Percentiles rank a stretch among this genome's conserved stretches.
These are phyloP conservation scores for Durotheca rogersii DNA, from an alignment of 495 filamentous ascomycete species.

Conservation along the genomic window DNA sequence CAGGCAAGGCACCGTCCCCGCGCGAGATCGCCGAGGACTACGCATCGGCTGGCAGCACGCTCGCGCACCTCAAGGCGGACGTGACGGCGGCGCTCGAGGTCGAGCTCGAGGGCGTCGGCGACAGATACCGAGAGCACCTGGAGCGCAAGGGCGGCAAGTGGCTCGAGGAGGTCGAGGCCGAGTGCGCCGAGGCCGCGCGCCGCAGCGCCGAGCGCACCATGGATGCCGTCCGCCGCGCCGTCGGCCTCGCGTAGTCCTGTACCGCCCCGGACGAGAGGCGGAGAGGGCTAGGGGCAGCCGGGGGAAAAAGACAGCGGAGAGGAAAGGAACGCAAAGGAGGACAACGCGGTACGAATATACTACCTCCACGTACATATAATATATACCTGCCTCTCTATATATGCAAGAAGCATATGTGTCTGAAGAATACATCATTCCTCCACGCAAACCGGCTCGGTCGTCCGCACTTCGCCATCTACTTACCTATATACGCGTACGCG, in stretches of 20 bases:
- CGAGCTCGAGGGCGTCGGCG: slow-evolving; percentile 60
- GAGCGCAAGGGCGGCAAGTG: slow-evolving; percentile 47
- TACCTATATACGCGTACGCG: too few relatives aligned
- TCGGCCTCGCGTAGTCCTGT: slow-evolving; percentile 63
- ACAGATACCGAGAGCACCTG: slow-evolving; percentile 58
- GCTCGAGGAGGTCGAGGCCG: slow-evolving; percentile 59
- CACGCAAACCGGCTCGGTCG: too few relatives aligned
- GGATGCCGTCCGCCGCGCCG: slow-evolving; percentile 56
- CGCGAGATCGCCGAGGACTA: slow-evolving; percentile 58
- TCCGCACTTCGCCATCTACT: too few relatives aligned
- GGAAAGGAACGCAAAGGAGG: too few relatives aligned
- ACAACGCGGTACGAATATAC: too few relatives aligned
- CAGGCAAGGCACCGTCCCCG: slow-evolving; percentile 41
- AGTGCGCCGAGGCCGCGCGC: slow-evolving; percentile 61
- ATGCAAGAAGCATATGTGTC: too few relatives aligned
- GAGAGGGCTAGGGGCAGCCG: too few relatives aligned
- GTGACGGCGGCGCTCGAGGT: slow-evolving; percentile 57
- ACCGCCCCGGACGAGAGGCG: too few relatives aligned
- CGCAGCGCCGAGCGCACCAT: slow-evolving; percentile 69
- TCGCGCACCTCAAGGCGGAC: slow-evolving; percentile 65
- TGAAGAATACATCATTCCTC: too few relatives aligned
- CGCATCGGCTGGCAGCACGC: slow-evolving; percentile 40
- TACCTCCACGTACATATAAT: too few relatives aligned
- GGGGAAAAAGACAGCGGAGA: neutral
- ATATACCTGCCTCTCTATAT: too few relatives aligned